Evolutionary conservation across 441 rosid species (phyloP), one percentile per base, ranked within the genome.

Genomic region (Eutrema salsugineum): DNA sequence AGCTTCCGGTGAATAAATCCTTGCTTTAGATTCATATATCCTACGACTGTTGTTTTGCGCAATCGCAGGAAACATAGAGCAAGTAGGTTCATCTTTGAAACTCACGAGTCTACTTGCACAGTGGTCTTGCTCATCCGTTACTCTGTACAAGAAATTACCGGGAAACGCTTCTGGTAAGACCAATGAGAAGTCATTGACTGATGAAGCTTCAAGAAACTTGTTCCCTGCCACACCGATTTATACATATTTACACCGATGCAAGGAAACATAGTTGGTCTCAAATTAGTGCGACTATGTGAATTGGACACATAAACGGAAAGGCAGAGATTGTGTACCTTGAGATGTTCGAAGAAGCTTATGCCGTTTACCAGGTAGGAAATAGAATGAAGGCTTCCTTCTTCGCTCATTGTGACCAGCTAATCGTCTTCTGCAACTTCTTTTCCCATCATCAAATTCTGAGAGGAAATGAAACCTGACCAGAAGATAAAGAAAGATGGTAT

Each of bases 361-460:
- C 7, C 75, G 73, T 53, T 81, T 86, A 53, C 81, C 71, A 40
- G 85, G 79, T 62, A 79, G 66, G 61, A 81, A 63, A 76, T 76
- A 82, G 59, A 80, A 70, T 10, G 86, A 87, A 77, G 88, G 88
- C 77, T 90, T 93, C 77, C 98, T 81, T 71, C 97, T 84, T 12
- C 98, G 86, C 79, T 88, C 92, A 63, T 91, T 91, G 76, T 91
- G 98, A 57, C 96, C 97, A 0, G 93, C 94, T 67, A 93, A 81
- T 69, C 98, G 88, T 70, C 84, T 91, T 48, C 97, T 93, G 77
- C 99, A 94, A 71, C 97, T 91, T 58, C 97, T 91, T 81, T 91
- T 94, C 20, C 86, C 86, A 59, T 91, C 91, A 77, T 94, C 99
- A 38, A 94, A 94, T 76, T 94, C 99, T 57, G 81, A 79, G 62